These are phyloP conservation scores for Mycena alexandri DNA, from an alignment of 768 basidiomycete genomes.

Conservation along the genomic window DNA sequence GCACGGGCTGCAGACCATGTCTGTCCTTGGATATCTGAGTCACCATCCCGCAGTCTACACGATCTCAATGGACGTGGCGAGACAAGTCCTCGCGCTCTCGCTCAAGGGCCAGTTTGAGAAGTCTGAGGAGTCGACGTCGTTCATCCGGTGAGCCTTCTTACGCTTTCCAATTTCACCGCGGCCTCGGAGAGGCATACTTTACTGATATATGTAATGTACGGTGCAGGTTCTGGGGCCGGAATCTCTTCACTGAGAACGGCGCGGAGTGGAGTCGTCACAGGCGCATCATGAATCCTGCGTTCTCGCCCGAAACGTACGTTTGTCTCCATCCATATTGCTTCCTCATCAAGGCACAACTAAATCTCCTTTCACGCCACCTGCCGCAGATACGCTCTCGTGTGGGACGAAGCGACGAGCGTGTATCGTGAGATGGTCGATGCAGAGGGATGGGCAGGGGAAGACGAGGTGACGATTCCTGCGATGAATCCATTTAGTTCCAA, in stretches of 20 bases:
- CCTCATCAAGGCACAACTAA: no score
- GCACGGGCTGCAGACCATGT: background rate
- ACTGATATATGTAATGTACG: background rate
- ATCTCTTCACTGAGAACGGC: no score
- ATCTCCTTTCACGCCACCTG: no score
- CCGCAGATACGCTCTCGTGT: no score
- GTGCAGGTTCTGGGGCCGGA: slow-evolving; percentile 8
- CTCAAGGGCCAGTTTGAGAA: slow-evolving; percentile 17
- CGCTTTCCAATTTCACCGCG: no score
- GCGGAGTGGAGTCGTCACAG: no score
- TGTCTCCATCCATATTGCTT: no score
- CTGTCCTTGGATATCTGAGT: background rate
- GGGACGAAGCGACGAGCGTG: no score
- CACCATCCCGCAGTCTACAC: slow-evolving; percentile 2
- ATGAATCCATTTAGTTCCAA: background rate
- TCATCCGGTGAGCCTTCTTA: background rate
- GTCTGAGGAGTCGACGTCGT: background rate
- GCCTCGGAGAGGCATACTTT: background rate
- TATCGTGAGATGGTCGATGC: no score
- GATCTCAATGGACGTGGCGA: slow-evolving; percentile 2
- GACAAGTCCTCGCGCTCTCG: slow-evolving; percentile 7
- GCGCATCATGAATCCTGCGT: no score
- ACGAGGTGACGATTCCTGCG: background rate
- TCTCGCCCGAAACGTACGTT: no score
- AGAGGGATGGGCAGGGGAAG: slow-evolving; percentile 5